phyloP scores from a whole-genome alignment of 2,329 filamentous ascomycete species.

The Penicillium thymicola region DNA sequence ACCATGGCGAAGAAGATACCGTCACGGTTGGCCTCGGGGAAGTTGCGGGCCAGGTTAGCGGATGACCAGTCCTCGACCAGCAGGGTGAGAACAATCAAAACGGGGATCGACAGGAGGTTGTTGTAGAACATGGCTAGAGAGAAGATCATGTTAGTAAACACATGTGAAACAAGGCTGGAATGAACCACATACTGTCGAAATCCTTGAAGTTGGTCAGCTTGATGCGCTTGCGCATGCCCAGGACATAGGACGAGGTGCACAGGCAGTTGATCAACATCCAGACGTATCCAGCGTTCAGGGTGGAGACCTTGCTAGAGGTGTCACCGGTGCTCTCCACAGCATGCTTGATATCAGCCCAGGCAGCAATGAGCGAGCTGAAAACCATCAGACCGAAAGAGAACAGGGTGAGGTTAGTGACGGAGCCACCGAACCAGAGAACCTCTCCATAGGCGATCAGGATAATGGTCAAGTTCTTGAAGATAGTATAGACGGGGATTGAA shows the following conservation, averaged over 20 bases:
- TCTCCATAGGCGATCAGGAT: constrained; percentile 98
- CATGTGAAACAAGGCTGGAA: neutral
- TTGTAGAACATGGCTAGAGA: constrained; percentile 96
- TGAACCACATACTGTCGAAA: constrained; percentile 79
- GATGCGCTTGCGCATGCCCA: constrained; percentile 96
- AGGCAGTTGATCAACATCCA: constrained; percentile 99
- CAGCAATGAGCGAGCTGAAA: constrained; percentile 86
- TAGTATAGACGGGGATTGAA: constrained; percentile 97
- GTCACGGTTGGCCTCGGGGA: constrained; percentile 77
- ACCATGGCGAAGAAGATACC: constrained; percentile 82
- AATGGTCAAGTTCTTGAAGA: constrained; percentile 99
- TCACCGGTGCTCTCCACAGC: constrained; percentile 67
- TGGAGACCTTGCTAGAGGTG: constrained; percentile 73
- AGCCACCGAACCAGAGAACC: constrained; percentile 96
- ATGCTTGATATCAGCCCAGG: constrained; percentile 94
- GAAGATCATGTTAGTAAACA: constrained; percentile 20
- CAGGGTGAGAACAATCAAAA: constrained; percentile 78
- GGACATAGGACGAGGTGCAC: constrained; percentile 83
- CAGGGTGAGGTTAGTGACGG: constrained; percentile 79
- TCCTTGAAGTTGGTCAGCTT: constrained; percentile 99
- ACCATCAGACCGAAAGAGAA: constrained; percentile 98
- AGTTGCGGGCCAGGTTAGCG: constrained; percentile 79
- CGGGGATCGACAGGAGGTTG: constrained; percentile 93
- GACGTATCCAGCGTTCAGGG: constrained; percentile 88
- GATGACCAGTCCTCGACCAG: constrained; percentile 89